Evolutionary conservation across 1,139 yeast species (phyloP), one percentile per base, ranked within the genome.

Genomic region (Debaryomyces nepalensis): DNA sequence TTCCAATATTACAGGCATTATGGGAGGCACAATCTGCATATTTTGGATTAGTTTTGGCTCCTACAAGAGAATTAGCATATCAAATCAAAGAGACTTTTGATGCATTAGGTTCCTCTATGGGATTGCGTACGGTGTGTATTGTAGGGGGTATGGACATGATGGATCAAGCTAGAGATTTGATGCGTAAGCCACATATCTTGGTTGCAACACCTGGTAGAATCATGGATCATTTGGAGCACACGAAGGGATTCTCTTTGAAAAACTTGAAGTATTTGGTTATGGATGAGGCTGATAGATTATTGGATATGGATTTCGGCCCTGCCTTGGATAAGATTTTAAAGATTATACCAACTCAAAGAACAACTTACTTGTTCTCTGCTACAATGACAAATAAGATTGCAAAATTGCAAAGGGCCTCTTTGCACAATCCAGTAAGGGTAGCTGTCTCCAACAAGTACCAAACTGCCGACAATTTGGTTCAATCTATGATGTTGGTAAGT

Each of bases 131-230:
- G 23, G 84, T 83, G 2, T 91, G 96, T 48, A 79, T 93, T 49
- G 97, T 93, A 31, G 99, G 99, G 52, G 99, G 99, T 50, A 93
- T 93, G 95, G 96, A 89, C 58, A 87, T 88, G 88, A 89, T 93
- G 95, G 96, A 90, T 56, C 99, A 93, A 65, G 95, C 97, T 0
- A 76, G 96, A 50, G 97, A 95, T 51, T 74, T 93, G 53, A 86
- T 89, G 84, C 78, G 95, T 52, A 90, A 89, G 59, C 99, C 99
- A 2, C 99, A 93, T 58, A 78, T 93, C 36, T 77, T 93, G 42
- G 96, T 93, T 44, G 98, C 98, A 16, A 93, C 99, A 0, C 75
- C 75, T 1, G 71, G 71, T 29, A 79, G 99, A 62, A 74, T 93
- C 45, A 81, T 91, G 82, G 99, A 93, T 64, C 99, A 93, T 70